Base-by-base conservation (phyloP, 257 asterid genomes). In the Lantana camara region DNA sequence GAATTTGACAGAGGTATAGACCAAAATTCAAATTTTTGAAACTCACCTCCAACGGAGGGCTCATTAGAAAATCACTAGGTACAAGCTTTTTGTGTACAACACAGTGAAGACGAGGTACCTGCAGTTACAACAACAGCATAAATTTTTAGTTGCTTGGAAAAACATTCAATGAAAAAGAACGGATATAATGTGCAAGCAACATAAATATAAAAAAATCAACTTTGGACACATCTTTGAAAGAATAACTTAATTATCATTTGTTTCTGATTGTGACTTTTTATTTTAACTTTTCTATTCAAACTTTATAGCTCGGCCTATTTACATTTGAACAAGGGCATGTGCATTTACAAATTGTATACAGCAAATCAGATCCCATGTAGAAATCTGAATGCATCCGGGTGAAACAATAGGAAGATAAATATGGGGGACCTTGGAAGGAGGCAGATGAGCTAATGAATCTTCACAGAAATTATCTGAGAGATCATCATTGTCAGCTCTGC, bases 91-190 rank as follows among this genome's bases (percentile, higher is more conserved):
- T 78, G 82, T 82, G 84, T 35, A 78, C 67, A 53, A 85, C 71
- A 77, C 97, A 93, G 71, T 93, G 97, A 62, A 93, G 84, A 20
- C 93, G 85, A 58, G 99, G 97, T 38, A 88, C 97, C 95, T 90
- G 81, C 75, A 70, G 47, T 57, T 23, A 53, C 47, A 48, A 16
- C 29, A 56, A 40, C 22, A 65, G 51, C 55, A 47, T 13, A 46
- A 8, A 17, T 46, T 13, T 17, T 48, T 45, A 44, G 4, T 35
- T 17, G 16, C 63, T 13, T 37, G 24, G 32, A 17, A 3, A 54
- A 30, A 32, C 5, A n/a, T 4, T 59, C 59, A 67, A 37, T 35
- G 20, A 52, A 70, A 56, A 7, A 42, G n/a, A 9, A 23, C 2
- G 52, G 21, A 24, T 9, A 46, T 23, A n/a, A 27, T 5, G 5